Conservation (phyloP, 192 early-diverging fungal species). For the Coemansia sp. region DNA sequence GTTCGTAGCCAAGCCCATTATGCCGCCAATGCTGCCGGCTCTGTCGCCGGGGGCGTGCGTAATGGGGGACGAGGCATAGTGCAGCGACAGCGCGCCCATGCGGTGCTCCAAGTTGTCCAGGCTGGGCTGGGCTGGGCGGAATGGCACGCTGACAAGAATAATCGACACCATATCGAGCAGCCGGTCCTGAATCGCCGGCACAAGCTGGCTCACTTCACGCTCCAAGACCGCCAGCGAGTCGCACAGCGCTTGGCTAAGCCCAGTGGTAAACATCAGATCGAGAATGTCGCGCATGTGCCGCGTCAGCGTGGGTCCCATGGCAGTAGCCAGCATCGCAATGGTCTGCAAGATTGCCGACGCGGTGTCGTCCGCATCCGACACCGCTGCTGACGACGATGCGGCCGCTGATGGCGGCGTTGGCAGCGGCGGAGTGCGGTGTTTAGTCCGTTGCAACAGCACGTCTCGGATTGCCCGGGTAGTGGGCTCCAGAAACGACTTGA, state of each 20-base stretch:
- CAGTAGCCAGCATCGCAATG: constrained; percentile 80
- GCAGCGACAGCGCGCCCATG: constrained; percentile 16
- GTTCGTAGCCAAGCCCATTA: not conserved
- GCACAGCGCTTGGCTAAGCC: constrained; percentile 74
- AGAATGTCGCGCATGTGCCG: constrained; percentile 81
- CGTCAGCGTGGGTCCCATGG: constrained; percentile 78
- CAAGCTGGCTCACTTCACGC: constrained; percentile 69
- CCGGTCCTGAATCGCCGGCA: constrained; percentile 80
- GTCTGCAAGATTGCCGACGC: constrained; percentile 71
- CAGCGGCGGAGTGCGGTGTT: constrained; percentile 27
- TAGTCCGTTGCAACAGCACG: constrained; percentile 44
- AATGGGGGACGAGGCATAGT: constrained; percentile 5
- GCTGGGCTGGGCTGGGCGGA: constrained; percentile 69
- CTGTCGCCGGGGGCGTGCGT: not conserved
- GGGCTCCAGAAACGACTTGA: constrained; percentile 70
- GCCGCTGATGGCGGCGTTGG: constrained; percentile 10
- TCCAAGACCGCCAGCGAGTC: constrained; percentile 73
- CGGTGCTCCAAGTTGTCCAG: constrained; percentile 11
- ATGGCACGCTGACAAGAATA: constrained; percentile 76
- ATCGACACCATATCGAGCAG: constrained; percentile 79
- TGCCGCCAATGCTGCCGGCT: constrained; percentile 17
- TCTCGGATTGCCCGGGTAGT: constrained; percentile 72
- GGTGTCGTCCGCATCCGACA: constrained; percentile 40
- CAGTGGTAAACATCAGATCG: constrained; percentile 88
- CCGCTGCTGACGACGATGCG: constrained; percentile 1